phyloP scores from a whole-genome alignment of 345 rosid genomes.

The Melaleuca quinquenervia region DNA sequence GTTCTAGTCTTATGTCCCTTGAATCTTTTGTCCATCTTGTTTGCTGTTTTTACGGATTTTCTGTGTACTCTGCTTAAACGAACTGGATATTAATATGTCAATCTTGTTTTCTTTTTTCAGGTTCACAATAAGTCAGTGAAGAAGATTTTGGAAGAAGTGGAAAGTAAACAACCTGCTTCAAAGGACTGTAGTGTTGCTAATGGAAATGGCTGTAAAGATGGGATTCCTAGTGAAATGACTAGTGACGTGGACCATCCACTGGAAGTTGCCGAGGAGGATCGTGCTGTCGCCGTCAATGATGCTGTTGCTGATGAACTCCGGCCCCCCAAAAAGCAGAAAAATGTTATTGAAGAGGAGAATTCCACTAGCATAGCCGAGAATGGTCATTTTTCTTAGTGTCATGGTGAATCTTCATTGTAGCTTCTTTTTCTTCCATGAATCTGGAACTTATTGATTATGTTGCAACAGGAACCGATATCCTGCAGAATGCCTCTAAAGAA shows the following conservation, averaged over 20 bases:
- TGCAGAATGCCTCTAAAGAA: slow-evolving; percentile 16
- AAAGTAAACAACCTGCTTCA: slow-evolving; percentile 10
- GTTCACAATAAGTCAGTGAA: slow-evolving; percentile 31
- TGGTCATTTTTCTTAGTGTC: slow-evolving; percentile 20
- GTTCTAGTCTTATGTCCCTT: not conserved
- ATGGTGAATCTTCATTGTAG: not conserved
- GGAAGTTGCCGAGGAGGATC: slow-evolving; percentile 2
- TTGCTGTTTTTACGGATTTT: not conserved
- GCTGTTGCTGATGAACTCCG: slow-evolving; percentile 29
- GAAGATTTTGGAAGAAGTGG: slow-evolving; percentile 29
- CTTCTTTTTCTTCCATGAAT: not conserved
- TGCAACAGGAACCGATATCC: slow-evolving; percentile 23
- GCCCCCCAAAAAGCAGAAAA: slow-evolving; percentile 66
- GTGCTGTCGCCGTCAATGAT: not conserved
- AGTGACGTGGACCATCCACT: slow-evolving; percentile 20
- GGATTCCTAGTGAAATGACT: slow-evolving; percentile 4
- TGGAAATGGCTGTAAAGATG: slow-evolving; percentile 13
- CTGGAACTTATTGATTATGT: not conserved
- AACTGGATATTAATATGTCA: not conserved
- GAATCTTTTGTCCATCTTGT: not conserved
- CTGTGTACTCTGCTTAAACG: not conserved
- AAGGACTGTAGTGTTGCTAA: slow-evolving; percentile 11
- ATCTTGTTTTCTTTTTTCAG: slow-evolving; percentile 8
- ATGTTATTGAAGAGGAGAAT: slow-evolving; percentile 19
- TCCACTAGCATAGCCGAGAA: slow-evolving; percentile 20